These are phyloP conservation scores for Serendipita sp. DNA, from an alignment of 768 basidiomycete genomes.

Conservation along the genomic window DNA sequence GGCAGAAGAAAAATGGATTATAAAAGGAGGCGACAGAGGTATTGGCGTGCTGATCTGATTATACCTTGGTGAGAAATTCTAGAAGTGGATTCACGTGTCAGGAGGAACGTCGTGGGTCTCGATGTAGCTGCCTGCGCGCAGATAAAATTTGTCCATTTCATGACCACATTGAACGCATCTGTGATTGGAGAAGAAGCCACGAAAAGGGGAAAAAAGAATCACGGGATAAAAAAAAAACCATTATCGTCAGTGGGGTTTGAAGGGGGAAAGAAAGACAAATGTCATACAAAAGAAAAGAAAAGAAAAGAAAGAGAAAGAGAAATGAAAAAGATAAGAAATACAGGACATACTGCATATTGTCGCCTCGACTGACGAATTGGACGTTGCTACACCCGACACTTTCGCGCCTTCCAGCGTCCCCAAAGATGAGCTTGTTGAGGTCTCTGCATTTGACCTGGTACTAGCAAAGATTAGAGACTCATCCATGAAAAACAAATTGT, in stretches of 20 bases:
- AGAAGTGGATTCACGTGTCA: constrained; percentile 15
- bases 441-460: constrained; percentile 28
- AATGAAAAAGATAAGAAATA: background rate
- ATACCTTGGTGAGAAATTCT: background rate
- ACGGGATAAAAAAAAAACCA: no score
- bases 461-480: background rate
- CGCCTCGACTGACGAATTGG: constrained; percentile 2
- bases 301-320: no score
- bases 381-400: background rate
- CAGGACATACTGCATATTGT: background rate
- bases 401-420: background rate
- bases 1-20: background rate
- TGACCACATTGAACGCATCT: constrained; percentile 28
- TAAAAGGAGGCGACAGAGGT: no score
- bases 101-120: constrained; percentile 26
- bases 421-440: constrained; percentile 18
- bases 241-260: no score
- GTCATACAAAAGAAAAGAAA: no score
- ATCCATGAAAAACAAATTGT: background rate
- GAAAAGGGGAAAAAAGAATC: no score
- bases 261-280: no score
- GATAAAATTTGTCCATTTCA: constrained; percentile 28
- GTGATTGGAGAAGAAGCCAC: background rate
- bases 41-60: no score
- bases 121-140: constrained; percentile 27